These are phyloP conservation scores for Coccomyxa sp. DNA, from an alignment of 139 green algal genomes.

Conservation along the genomic window DNA sequence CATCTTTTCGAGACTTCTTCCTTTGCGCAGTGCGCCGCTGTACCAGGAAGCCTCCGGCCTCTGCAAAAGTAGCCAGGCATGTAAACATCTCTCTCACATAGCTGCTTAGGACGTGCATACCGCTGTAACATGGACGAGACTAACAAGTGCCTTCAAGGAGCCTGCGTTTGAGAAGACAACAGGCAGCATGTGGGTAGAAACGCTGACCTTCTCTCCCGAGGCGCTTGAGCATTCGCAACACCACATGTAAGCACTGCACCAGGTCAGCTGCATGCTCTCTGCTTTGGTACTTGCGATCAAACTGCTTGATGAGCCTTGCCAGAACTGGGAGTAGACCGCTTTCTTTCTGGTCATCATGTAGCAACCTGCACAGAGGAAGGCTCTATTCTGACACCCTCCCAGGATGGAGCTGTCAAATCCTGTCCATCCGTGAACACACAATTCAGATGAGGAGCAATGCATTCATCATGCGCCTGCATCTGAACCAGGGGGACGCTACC, in stretches of 20 bases:
- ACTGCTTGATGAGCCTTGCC: conserved; percentile 46
- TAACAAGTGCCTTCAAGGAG: background rate
- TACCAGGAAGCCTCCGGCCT: conserved; percentile 31
- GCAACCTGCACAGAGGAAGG: conserved; percentile 32
- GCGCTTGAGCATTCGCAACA: conserved; percentile 65
- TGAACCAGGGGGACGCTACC: conserved; percentile 2
- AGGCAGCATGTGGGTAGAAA: too few species aligned
- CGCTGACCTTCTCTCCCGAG: conserved; percentile 7
- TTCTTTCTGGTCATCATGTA: conserved; percentile 69
- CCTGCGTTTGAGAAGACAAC: too few species aligned
- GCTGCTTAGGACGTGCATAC: background rate
- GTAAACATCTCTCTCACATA: too few species aligned
- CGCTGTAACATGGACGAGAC: background rate
- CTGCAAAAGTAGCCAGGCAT: conserved; percentile 4
- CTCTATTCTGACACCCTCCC: background rate
- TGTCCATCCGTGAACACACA: background rate
- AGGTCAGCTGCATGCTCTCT: conserved; percentile 52
- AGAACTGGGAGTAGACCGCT: conserved; percentile 71
- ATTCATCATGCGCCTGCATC: too few species aligned
- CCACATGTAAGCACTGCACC: conserved; percentile 53
- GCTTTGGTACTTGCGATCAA: conserved; percentile 50
- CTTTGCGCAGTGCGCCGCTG: conserved; percentile 11
- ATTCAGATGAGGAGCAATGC: too few species aligned
- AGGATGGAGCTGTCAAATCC: background rate
- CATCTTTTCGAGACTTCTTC: too few species aligned